These are phyloP conservation scores for Exobasidium cylindrosporum DNA, from an alignment of 1,284 basidiomycete species.

Conservation along the genomic window DNA sequence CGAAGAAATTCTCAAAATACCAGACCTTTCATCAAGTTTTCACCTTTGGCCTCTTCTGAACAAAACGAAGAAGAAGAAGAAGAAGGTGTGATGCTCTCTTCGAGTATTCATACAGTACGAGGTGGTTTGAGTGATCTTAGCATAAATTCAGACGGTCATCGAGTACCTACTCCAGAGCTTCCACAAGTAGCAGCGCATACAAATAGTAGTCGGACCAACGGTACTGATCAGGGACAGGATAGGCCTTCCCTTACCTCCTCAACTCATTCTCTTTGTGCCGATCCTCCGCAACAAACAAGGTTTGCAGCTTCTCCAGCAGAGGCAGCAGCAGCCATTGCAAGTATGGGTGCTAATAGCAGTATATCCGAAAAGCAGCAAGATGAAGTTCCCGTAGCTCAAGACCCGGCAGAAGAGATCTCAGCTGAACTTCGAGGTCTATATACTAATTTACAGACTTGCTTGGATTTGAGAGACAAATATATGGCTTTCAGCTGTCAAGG, in stretches of 20 bases:
- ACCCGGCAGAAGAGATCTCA: conserved; percentile 23
- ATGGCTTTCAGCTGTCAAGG: conserved; percentile 48
- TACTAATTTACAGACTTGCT: conserved; percentile 43
- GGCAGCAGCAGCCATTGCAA: conserved; percentile 36
- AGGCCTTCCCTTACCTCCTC: not conserved
- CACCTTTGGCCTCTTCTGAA: not conserved
- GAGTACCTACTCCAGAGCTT: conserved; percentile 8
- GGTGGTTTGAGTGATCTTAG: not conserved
- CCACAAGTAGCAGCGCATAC: not conserved
- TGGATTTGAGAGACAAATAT: conserved; percentile 52
- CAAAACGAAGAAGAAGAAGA: not conserved
- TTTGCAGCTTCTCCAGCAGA: conserved; percentile 41
- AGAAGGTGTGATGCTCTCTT: not conserved
- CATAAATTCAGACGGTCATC: conserved; percentile 10
- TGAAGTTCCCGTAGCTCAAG: conserved; percentile 12
- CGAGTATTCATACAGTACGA: conserved; percentile 6
- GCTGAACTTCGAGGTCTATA: conserved; percentile 45
- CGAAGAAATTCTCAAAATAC: conserved; percentile 11
- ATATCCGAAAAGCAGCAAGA: conserved; percentile 7
- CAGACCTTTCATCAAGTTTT: not conserved
- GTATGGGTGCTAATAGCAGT: conserved; percentile 33
- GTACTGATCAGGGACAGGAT: not conserved
- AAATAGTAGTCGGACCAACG: not conserved
- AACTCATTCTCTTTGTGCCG: not conserved
- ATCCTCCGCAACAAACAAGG: not conserved